Conservation (phyloP, 129 eudicot genomes). For the Chrysanthemum lavandulifolium region DNA sequence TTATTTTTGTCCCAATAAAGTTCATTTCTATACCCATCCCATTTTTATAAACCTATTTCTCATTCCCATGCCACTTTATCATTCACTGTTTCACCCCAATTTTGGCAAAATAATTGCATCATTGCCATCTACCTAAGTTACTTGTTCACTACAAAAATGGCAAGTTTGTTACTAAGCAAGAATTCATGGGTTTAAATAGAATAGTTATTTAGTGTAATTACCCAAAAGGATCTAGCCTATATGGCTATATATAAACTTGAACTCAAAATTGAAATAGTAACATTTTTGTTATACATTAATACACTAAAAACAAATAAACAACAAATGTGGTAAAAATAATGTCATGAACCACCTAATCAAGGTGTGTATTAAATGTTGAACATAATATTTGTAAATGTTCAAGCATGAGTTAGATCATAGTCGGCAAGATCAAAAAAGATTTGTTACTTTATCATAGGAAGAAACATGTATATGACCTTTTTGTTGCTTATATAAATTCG, state of each 20-base stretch:
- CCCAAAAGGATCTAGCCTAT: not conserved
- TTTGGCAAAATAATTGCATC: constrained; percentile 8
- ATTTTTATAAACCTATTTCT: constrained; percentile 13
- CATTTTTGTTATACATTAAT: not conserved
- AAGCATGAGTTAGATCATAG: too few relatives aligned
- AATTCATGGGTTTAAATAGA: not conserved
- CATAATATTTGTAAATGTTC: too few relatives aligned
- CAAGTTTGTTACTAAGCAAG: constrained; percentile 8
- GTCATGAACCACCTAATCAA: too few relatives aligned
- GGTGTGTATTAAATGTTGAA: too few relatives aligned
- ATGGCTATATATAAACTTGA: constrained; percentile 5
- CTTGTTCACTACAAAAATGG: constrained; percentile 2
- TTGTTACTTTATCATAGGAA: too few relatives aligned
- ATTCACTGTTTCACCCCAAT: constrained; percentile 2
- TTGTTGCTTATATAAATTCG: too few relatives aligned
- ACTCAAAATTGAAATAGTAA: constrained; percentile 15
- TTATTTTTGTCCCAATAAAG: constrained; percentile 39
- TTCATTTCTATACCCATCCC: constrained; percentile 23
- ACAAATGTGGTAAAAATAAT: constrained; percentile 27
- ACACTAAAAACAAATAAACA: not conserved
- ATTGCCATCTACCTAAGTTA: constrained; percentile 4
- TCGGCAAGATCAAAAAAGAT: too few relatives aligned
- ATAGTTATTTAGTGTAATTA: not conserved
- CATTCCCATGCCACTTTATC: not conserved
- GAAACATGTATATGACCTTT: too few relatives aligned